Percentiles rank a stretch among this genome's conserved stretches.
Conservation (phyloP, 768 basidiomycete genomes). For the Lactarius sp. region DNA sequence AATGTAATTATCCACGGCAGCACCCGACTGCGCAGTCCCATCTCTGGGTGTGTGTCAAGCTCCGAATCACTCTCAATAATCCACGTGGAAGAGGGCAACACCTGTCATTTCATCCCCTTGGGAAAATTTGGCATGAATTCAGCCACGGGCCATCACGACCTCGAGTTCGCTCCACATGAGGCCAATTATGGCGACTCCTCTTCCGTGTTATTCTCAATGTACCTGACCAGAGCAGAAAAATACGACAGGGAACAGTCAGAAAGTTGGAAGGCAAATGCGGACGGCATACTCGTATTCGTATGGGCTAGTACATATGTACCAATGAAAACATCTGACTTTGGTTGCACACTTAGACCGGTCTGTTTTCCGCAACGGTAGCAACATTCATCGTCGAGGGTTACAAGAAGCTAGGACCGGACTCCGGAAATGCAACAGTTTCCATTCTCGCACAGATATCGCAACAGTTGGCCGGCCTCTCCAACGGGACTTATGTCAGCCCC, state of each 20-base stretch:
- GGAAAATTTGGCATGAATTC: not conserved
- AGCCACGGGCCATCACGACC: not conserved
- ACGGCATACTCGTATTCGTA: conserved; percentile 10
- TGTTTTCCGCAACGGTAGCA: conserved; percentile 15
- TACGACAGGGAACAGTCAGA: conserved; percentile 16
- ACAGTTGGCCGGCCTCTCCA: not conserved
- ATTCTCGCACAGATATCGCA: not conserved
- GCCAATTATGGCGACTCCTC: not conserved
- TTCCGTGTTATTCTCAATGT: conserved; percentile 10
- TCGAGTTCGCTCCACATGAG: not conserved
- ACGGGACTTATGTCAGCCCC: not conserved
- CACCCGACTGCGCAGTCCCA: not conserved
- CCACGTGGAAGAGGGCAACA: too few species aligned
- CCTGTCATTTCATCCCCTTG: not conserved
- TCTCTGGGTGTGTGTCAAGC: not conserved
- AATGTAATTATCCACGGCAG: not conserved
- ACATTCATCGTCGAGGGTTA: conserved; percentile 15
- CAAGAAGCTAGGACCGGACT: conserved; percentile 1
- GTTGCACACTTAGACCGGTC: conserved; percentile 3
- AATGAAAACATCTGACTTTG: not conserved
- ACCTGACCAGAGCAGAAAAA: conserved; percentile 9
- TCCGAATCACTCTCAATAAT: too few species aligned
- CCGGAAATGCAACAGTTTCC: not conserved
- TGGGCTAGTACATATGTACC: not conserved
- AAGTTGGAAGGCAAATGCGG: conserved; percentile 13